phyloP scores from a whole-genome alignment of 257 asterid species.

The Leptodermis oblonga region DNA sequence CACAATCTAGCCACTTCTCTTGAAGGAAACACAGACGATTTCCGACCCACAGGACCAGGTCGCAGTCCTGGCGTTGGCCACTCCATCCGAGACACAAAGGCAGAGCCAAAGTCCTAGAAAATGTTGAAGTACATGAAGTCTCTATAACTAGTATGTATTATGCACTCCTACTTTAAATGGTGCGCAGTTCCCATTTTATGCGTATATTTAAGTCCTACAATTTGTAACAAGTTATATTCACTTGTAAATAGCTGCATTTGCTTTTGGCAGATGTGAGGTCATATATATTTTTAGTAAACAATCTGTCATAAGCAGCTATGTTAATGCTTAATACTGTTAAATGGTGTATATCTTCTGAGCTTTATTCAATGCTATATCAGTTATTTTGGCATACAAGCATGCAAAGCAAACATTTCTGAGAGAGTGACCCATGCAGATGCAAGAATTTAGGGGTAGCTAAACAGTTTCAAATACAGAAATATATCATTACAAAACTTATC shows the following conservation, averaged over 20 bases:
- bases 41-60: conserved; percentile 45
- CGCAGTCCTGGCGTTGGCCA: conserved; percentile 67
- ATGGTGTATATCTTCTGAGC: not conserved
- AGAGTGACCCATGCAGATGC: conserved; percentile 10
- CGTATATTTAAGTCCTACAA: not conserved
- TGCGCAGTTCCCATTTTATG: not conserved
- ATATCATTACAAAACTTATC: not conserved
- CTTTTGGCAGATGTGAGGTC: not conserved
- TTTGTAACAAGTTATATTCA: conserved; percentile 5
- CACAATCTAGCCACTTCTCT: conserved; percentile 7
- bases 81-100: conserved; percentile 23
- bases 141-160: conserved; percentile 24
- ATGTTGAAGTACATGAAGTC: conserved; percentile 2
- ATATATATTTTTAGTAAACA: not conserved
- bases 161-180: conserved; percentile 12
- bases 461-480: not conserved
- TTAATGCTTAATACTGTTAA: conserved; percentile 4
- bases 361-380: not conserved
- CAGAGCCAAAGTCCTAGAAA: conserved; percentile 33
- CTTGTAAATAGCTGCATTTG: conserved; percentile 5
- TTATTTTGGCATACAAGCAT: conserved; percentile 10
- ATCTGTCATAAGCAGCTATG: conserved; percentile 1
- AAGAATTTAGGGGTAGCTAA: not conserved
- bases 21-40: conserved; percentile 21
- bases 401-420: conserved; percentile 9